These are phyloP conservation scores for Cryptosporidium sp. DNA, from an alignment of 169 alveolate genomes.

Conservation along the genomic window DNA sequence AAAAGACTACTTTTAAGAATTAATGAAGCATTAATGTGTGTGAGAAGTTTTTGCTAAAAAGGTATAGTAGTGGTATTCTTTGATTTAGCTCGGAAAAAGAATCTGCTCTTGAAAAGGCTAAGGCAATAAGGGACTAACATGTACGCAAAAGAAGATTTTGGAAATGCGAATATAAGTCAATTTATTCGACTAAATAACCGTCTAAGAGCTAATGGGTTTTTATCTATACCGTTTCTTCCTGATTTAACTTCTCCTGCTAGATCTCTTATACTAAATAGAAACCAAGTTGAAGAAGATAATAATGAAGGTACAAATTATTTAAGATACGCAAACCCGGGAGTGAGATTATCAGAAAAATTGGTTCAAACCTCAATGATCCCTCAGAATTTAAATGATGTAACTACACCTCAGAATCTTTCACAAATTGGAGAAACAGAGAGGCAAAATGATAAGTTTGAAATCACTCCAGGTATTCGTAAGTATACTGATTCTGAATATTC, in stretches of 20 bases:
- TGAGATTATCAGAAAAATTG: slow-evolving; percentile 20
- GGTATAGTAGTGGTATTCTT: neutral
- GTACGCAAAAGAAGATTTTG: slow-evolving; percentile 35
- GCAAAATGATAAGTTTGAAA: slow-evolving; percentile 25
- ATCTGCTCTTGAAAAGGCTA: neutral
- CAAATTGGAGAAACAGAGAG: neutral
- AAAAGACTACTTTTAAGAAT: neutral
- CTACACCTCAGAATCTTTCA: slow-evolving; percentile 22
- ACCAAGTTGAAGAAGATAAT: neutral
- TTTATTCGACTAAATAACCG: slow-evolving; percentile 57
- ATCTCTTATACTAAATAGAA: slow-evolving; percentile 4
- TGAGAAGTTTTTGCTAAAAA: neutral
- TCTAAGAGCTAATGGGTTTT: slow-evolving; percentile 57
- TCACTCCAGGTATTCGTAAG: slow-evolving; percentile 41
- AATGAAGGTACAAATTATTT: slow-evolving; percentile 9
- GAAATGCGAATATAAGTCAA: slow-evolving; percentile 48
- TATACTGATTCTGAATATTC: slow-evolving; percentile 37
- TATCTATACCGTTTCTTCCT: slow-evolving; percentile 66
- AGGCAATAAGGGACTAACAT: neutral
- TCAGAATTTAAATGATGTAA: slow-evolving; percentile 8
- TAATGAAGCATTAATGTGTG: neutral
- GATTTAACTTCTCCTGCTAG: slow-evolving; percentile 65
- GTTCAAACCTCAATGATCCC: slow-evolving; percentile 16
- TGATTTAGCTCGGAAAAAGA: neutral
- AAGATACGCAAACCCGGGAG: slow-evolving; percentile 6